Evolutionary conservation across 495 filamentous ascomycete species (phyloP), one percentile per base, ranked within the genome.

Genomic region (Pseudoneurospora amorphoporcata): DNA sequence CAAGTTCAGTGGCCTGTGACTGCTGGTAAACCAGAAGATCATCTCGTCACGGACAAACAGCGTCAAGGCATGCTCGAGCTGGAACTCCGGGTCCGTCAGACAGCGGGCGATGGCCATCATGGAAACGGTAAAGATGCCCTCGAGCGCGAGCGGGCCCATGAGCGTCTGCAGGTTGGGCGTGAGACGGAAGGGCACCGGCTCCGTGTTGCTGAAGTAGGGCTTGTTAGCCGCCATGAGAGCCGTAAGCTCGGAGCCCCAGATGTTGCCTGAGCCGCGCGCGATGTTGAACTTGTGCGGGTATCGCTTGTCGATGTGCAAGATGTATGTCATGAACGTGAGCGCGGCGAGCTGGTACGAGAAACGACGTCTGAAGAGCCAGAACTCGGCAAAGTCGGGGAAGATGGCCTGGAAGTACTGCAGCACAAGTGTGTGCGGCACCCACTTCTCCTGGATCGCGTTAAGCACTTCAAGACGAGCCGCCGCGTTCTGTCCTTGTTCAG

Each of bases 21-120:
- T 90, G 71, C 88, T 89, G 9, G 93, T 97, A 76, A 92, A 93
- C 95, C 95, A 98, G 82, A 94, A 97, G 77, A 94, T 94, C 90
- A 98, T 96, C 81, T 99, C 96, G 76, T 99, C 96, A 32, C 95
- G 87, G 71, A 99, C 94, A 78, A 97, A 98, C 74, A 99, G 87
- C 71, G 90, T 91, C 29, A 99, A 87, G 73, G 95, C 93, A 81
- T 95, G 92, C 75, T 97, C 96, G 14, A 99, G 86, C 80, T 97
- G 93, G 75, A 91, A 87, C 74, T 92, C 92, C 39, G 93, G 92
- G 77, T 98, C 94, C n/a, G 94, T 95, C 71, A 99, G 87, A 82
- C 93, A 97, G 37, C 95, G 90, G 8, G 95, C 95, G 77, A 98
- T 97, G 1, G 93, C 94, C 94, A 98, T 97, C 75, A 99, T 85